Base-by-base conservation (phyloP, 148 eudicot species). In the Dysphania ambrosioides region DNA sequence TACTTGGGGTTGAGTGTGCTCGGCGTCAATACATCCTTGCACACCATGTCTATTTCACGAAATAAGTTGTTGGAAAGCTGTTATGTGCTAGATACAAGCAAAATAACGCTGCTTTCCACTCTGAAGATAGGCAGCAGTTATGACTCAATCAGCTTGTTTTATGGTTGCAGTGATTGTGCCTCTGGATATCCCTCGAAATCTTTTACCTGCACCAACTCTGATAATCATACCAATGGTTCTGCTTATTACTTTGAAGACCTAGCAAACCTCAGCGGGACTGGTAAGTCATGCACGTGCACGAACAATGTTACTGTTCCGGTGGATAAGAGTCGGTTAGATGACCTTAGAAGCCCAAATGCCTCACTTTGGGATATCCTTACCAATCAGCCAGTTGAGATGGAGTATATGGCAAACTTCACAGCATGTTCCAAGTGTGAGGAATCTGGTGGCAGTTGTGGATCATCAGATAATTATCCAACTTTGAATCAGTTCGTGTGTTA, bases 401-500 rank as follows among this genome's bases (percentile, higher is more conserved):
- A 31, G 23, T 77, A 77, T 49, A 62, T 3, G 68, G 36, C 55
- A 47, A 51, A 77, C 36, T 47, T 60, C n/a, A 27, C 15, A 4
- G 59, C 5, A 2, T 77, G 79, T 62, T 32, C 4, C 0, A 23
- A 29, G 19, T 77, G 79, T 60, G 60, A 77, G 59, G 49, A 70
- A 7, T 69, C 74, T 2, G 69, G 79, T 26, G 79, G 79, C 3
- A 49, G 19, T 24, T 77, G 79, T 29, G 79, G 79, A 16, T 77
- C 79, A 26, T 70, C 70, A 0, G 31, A 24, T 24, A 21, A 61
- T 40, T 26, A 8, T 9, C 19, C 38, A 31, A 5, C 9, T 15
- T 32, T n/a, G 26, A 24, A 42, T 41, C 21, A 8, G n/a, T 77
- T 69, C 24, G 3, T 24, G 30, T 77, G 79, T 66, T 70, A 77